Evolutionary conservation across 2,329 filamentous ascomycete species (phyloP), one percentile per base, ranked within the genome.

Genomic region (Karstenula rhodostoma): DNA sequence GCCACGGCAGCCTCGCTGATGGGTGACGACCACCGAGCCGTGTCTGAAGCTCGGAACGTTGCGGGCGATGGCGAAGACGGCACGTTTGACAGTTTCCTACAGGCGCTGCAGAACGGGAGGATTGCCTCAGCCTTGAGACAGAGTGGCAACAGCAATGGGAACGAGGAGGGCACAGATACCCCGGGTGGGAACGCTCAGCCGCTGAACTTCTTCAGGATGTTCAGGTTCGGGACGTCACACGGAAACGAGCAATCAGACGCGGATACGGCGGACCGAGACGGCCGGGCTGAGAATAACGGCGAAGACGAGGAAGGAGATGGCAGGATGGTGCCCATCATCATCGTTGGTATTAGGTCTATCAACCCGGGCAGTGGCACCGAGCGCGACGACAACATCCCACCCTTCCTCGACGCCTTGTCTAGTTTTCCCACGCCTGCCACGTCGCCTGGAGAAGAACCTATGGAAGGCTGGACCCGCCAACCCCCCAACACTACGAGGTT

Each of bases 181-280:
- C 59, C 70, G 29, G 80, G 80, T 35, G 69, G 66, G 40, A 79
- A 80, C 33, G 77, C 83, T 9, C 81, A 84, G 12, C 86, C 88
- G 4, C 80, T 90, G 60, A 90, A 90, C 72, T 90, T 90, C 73
- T 85, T 90, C 75, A 81, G 88, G 58, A 89, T 90, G 76, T 90
- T 90, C 73, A 81, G 88, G 49, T 90, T 90, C 74, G 86, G 86
- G 50, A 85, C 87, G 56, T 81, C 83, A 9, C 71, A 62, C 49
- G 62, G 12, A 10, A 55, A 55, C 19, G 35, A 55, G 5, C 52
- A 55, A 12, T 10, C n/a, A 15, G 52, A 55, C 27, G 19, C 52
- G n/a, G 42, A 47, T 17, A 19, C 52, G 15, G 62, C 67, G 15
- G 63, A 60, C 19, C 65, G 65, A 13, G 68, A 71, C 47, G 67